Evolutionary conservation across 2,329 filamentous ascomycete genomes (phyloP).

Genomic region (Neoarthrinium moseri): DNA sequence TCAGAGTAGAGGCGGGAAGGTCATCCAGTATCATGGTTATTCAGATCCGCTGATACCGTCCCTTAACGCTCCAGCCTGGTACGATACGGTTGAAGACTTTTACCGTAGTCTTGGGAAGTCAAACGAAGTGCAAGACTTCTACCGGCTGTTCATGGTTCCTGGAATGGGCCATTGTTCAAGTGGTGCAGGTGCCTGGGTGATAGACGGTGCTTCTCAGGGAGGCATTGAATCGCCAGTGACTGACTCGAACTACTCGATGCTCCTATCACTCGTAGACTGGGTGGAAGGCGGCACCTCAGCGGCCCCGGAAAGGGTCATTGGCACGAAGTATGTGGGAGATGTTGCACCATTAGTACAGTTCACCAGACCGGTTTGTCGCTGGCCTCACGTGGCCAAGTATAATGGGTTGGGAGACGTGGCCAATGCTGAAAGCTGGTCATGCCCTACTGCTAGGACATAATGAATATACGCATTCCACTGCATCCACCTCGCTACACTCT

Average conservation of each 20-base stretch:
- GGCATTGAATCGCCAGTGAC: constrained; percentile 21
- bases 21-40: constrained; percentile 43
- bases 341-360: constrained; percentile 21
- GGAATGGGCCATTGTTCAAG: constrained; percentile 47
- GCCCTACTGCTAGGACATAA: constrained; percentile 10
- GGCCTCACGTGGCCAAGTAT: constrained; percentile 16
- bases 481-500: no score
- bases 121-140: constrained; percentile 23
- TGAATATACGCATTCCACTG: no score
- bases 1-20: constrained; percentile 37
- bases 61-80: constrained; percentile 42
- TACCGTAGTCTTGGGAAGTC: constrained; percentile 23
- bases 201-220: constrained; percentile 14
- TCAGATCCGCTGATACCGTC: constrained; percentile 41
- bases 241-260: constrained; percentile 41
- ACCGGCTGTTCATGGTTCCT: constrained; percentile 42
- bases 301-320: constrained; percentile 28
- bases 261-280: constrained; percentile 48
- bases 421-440: constrained; percentile 14
- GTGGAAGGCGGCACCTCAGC: constrained; percentile 37
- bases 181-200: constrained; percentile 30
- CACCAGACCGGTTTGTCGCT: constrained; percentile 19
- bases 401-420: constrained; percentile 13
- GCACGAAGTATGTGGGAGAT: constrained; percentile 39
- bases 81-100: constrained; percentile 39